Base-by-base conservation (phyloP, 2,329 filamentous ascomycete species). In the Coniosporium tulheliwenetii region DNA sequence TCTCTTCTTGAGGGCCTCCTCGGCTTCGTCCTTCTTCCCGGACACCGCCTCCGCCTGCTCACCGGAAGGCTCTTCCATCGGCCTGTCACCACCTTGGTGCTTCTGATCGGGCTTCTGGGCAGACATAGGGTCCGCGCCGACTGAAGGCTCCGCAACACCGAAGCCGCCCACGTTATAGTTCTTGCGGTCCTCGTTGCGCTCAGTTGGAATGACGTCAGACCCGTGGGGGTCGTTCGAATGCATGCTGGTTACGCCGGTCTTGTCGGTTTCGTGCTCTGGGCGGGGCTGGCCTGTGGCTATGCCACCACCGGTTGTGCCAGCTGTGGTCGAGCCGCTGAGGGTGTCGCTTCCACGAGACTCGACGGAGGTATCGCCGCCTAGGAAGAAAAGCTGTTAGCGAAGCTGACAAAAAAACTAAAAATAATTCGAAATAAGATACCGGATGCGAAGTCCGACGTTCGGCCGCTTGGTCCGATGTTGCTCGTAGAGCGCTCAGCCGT, bases 41-140 rank as follows among this genome's bases (percentile, higher is more conserved):
- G 53, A 48, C 1, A 53, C 50, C 9, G 52, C 50, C 10, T 48
- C 39, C 12, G 15, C 30, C 14, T 42, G 36, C 26, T 47, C 31
- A 14, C 38, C 43, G 14, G 43, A 43, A 10, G 59, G 59, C 10
- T 43, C 50, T 4, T 54, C 54, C 9, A 30, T 39, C 2, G 58
- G 59, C 7, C 48, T 40, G 39, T 58, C 56, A 14, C 53, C 55
- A 10, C 59, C 61, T 45, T 63, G 59, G 14, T 62, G 53, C 39
- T 60, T 58, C 7, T 48, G 45, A 5, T 36, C 43, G 9, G 45
- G 41, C 16, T 40, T 36, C 36, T 48, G 45, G n/a, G 45, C 52
- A 10, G 49, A 48, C 13, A 43, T 36, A 10, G 53, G 49, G 32
- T 49, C 41, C 3, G 42, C 50, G 30, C 48, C 43, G 3, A 48